Conservation (phyloP, 495 filamentous ascomycete species). For the Penicillium waksmanii region DNA sequence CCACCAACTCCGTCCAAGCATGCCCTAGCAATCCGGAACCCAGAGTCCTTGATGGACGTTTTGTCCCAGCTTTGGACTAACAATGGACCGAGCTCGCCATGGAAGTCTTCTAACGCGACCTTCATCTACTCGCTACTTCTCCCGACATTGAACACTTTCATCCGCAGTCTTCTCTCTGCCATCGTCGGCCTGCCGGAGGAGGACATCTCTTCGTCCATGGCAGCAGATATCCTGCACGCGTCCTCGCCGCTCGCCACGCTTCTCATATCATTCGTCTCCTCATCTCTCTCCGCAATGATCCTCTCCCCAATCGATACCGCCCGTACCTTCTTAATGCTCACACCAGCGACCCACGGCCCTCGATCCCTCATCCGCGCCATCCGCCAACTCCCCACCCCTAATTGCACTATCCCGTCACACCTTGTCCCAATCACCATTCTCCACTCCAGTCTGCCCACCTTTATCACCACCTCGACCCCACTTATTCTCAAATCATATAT, state of each 20-base stretch:
- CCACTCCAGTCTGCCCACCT: slow-evolving; percentile 77
- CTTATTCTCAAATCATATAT: slow-evolving; percentile 79
- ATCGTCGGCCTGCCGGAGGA: slow-evolving; percentile 82
- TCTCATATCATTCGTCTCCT: slow-evolving; percentile 78
- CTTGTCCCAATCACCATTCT: slow-evolving; percentile 84
- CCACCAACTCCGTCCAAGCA: slow-evolving; percentile 49
- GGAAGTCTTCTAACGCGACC: slow-evolving; percentile 91
- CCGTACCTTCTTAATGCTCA: slow-evolving; percentile 84
- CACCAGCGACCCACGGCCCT: slow-evolving; percentile 70
- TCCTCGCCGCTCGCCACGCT: slow-evolving; percentile 75
- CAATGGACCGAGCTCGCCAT: slow-evolving; percentile 87
- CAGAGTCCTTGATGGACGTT: slow-evolving; percentile 76
- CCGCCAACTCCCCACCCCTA: slow-evolving; percentile 68
- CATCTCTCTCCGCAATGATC: slow-evolving; percentile 75
- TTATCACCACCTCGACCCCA: slow-evolving; percentile 78
- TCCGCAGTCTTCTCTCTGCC: slow-evolving; percentile 79
- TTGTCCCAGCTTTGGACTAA: slow-evolving; percentile 85
- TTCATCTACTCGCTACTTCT: slow-evolving; percentile 86
- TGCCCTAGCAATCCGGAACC: slow-evolving; percentile 67
- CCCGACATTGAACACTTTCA: slow-evolving; percentile 84
- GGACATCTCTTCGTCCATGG: slow-evolving; percentile 56
- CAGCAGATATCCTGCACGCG: slow-evolving; percentile 66
- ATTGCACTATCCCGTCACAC: slow-evolving; percentile 68
- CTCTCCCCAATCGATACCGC: slow-evolving; percentile 88
- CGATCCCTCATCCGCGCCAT: slow-evolving; percentile 75